phyloP scores from a whole-genome alignment of 2,329 filamentous ascomycete species.

The Ophiostoma quercus region DNA sequence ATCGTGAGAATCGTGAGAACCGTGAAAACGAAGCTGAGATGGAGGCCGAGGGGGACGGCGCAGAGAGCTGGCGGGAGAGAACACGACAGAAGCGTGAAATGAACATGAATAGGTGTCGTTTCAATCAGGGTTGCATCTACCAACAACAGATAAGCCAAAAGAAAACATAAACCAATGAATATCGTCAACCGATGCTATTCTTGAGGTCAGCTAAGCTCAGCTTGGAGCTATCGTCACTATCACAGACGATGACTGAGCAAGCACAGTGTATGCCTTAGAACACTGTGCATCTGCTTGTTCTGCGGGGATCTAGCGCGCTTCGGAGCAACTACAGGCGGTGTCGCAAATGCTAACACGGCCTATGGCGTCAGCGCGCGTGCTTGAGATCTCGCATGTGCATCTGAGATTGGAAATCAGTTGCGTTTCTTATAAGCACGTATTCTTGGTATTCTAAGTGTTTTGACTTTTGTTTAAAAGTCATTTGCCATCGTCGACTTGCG shows the following conservation, averaged over 20 bases:
- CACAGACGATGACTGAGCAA: background rate
- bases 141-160: background rate
- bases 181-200: background rate
- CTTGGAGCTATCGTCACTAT: background rate
- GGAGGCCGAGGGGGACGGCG: slow-evolving; percentile 2
- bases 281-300: background rate
- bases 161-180: background rate
- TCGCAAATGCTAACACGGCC: background rate
- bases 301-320: no score
- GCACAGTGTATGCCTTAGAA: background rate
- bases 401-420: background rate
- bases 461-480: no score
- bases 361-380: slow-evolving; percentile 10
- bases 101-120: background rate
- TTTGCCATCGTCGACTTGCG: background rate
- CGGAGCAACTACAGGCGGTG: background rate
- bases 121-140: no score
- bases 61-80: background rate
- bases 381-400: background rate
- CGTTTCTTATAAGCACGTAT: no score
- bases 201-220: background rate
- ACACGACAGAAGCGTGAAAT: slow-evolving; percentile 2
- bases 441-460: no score
- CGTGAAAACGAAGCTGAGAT: background rate
- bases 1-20: background rate